Evolutionary conservation across 106 monocot species (phyloP).

Genomic region (Dioscorea zingiberensis): DNA sequence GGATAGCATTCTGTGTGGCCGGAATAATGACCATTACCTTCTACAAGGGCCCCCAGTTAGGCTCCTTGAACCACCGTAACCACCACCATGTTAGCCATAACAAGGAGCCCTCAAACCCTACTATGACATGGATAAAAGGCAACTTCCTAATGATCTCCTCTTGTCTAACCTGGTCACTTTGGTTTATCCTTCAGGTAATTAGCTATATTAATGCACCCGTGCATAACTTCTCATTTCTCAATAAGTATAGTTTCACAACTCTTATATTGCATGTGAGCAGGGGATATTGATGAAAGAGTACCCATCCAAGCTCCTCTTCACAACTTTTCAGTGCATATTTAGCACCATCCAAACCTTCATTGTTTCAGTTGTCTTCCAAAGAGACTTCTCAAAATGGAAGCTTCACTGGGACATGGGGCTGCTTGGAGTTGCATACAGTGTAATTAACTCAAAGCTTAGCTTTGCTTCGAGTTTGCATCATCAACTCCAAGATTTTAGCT

Average conservation of each 20-base stretch:
- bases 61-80: conserved; percentile 6
- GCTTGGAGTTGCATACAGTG: conserved; percentile 29
- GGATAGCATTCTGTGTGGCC: conserved; percentile 7
- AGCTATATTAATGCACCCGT: too few species aligned
- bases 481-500: too few species aligned
- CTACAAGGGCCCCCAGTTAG: conserved; percentile 9
- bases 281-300: conserved; percentile 25
- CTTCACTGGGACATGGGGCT: conserved; percentile 25
- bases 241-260: too few species aligned
- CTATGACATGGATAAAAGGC: conserved; percentile 10
- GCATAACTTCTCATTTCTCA: too few species aligned
- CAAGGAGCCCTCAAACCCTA: neutral
- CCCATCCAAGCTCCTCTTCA: conserved; percentile 34
- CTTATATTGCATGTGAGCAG: neutral
- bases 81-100: neutral
- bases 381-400: conserved; percentile 41
- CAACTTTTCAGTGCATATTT: conserved; percentile 32
- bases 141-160: conserved; percentile 14
- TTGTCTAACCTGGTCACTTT: conserved; percentile 13
- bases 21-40: conserved; percentile 10
- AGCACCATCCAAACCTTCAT: conserved; percentile 27
- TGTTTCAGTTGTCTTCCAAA: conserved; percentile 21
- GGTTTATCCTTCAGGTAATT: conserved; percentile 24
- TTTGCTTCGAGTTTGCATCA: neutral
- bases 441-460: conserved; percentile 4